Conservation (phyloP, 2,329 filamentous ascomycete species). For the Phialophora verrucosa region DNA sequence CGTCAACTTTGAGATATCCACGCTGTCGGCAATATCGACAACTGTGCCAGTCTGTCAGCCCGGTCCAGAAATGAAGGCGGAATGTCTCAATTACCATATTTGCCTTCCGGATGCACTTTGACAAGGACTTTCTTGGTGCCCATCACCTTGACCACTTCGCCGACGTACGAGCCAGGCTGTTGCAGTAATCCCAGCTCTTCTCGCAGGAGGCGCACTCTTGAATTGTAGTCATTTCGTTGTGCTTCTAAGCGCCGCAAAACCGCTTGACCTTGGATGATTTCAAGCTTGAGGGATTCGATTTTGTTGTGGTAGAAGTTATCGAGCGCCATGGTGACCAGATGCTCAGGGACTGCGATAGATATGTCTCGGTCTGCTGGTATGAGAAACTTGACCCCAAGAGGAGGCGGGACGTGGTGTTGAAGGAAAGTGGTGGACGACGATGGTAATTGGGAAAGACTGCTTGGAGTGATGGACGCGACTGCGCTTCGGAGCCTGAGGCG, state of each 20-base stretch:
- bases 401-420: background rate
- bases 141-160: slow-evolving; percentile 99
- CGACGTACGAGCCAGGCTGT: slow-evolving; percentile 96
- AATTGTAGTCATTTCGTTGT: slow-evolving; percentile 99
- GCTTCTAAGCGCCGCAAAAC: slow-evolving; percentile 93
- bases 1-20: slow-evolving; percentile 94
- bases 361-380: background rate
- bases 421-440: slow-evolving; percentile 23
- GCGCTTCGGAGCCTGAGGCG: slow-evolving; percentile 22
- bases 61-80: slow-evolving; percentile 14
- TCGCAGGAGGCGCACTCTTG: slow-evolving; percentile 87
- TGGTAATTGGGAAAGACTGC: slow-evolving; percentile 39
- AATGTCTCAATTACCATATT: slow-evolving; percentile 76
- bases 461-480: slow-evolving; percentile 22
- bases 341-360: background rate
- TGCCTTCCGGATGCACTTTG: slow-evolving; percentile 98
- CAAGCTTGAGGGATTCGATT: slow-evolving; percentile 99
- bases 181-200: slow-evolving; percentile 96
- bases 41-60: slow-evolving; percentile 61
- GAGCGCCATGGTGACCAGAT: slow-evolving; percentile 79
- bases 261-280: slow-evolving; percentile 98
- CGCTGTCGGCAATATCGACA: slow-evolving; percentile 91
- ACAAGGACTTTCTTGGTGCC: slow-evolving; percentile 98
- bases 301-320: slow-evolving; percentile 99
- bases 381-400: background rate